Conservation (phyloP, 768 basidiomycete genomes). For the Polyporus arcularius region DNA sequence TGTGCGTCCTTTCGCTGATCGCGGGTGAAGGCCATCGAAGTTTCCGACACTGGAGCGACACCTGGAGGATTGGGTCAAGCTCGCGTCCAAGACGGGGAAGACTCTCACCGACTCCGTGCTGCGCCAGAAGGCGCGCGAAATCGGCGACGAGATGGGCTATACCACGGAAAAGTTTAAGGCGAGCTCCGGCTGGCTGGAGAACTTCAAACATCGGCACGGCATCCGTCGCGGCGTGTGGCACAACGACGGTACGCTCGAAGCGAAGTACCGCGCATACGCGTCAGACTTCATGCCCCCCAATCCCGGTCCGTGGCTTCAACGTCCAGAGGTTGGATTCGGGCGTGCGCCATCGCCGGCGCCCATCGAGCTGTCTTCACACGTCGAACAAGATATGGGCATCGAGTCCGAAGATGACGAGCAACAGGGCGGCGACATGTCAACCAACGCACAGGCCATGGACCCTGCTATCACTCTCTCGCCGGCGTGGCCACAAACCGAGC, state of each 20-base stretch:
- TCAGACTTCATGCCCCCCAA: conserved; percentile 4
- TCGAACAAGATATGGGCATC: conserved; percentile 3
- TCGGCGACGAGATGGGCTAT: conserved; percentile 58
- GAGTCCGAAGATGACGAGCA: conserved; percentile 8
- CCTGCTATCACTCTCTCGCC: background rate
- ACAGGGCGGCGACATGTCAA: background rate
- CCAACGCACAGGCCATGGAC: background rate
- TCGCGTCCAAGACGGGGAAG: conserved; percentile 47
- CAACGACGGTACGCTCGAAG: conserved; percentile 37
- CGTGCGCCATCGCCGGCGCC: background rate
- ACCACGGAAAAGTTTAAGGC: conserved; percentile 82
- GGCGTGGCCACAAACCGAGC: background rate
- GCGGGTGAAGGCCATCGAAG: conserved; percentile 63
- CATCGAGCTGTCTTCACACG: background rate
- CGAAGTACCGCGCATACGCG: conserved; percentile 4
- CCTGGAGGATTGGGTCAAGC: conserved; percentile 60
- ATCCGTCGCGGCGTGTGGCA: conserved; percentile 69
- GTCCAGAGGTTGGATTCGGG: background rate
- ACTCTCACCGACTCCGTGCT: conserved; percentile 67
- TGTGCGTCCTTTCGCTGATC: background rate
- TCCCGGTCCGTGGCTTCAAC: background rate
- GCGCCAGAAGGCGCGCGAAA: conserved; percentile 66
- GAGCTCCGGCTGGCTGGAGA: conserved; percentile 90
- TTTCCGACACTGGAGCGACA: conserved; percentile 76
- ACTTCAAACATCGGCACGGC: conserved; percentile 82